A percentile compares a stretch with the other conserved stretches of the same genome.
phyloP scores from a whole-genome alignment of 2,329 filamentous ascomycete genomes.

The Paradendryphiella salina region DNA sequence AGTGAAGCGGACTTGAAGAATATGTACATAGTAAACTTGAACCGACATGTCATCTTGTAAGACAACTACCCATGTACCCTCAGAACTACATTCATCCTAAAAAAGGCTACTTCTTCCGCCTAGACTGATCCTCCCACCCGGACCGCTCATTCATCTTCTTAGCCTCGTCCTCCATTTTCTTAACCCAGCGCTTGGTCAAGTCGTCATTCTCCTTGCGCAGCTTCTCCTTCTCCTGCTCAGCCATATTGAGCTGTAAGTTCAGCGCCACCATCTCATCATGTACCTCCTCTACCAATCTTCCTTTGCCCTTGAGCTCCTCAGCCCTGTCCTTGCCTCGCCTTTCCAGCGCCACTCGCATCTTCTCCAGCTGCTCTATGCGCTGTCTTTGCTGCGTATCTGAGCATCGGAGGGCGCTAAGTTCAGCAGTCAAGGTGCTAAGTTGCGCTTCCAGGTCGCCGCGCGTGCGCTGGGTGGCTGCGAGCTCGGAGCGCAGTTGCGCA shows the following conservation, averaged over 20 bases:
- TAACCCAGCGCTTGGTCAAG: constrained; percentile 89
- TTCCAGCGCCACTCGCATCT: constrained; percentile 64
- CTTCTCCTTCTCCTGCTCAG: constrained; percentile 73
- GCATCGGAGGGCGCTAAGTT: constrained; percentile 65
- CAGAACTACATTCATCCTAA: background rate
- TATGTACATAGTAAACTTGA: background rate
- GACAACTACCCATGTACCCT: background rate
- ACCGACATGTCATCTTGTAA: too few relatives aligned
- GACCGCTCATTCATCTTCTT: constrained; percentile 73
- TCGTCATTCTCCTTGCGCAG: constrained; percentile 84
- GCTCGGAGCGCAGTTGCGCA: constrained; percentile 59
- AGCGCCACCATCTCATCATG: constrained; percentile 92
- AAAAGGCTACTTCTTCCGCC: constrained; percentile 22
- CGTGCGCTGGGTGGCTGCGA: constrained; percentile 75
- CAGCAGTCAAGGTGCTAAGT: constrained; percentile 63
- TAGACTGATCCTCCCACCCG: constrained; percentile 32
- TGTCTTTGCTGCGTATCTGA: constrained; percentile 63
- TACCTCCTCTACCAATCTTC: constrained; percentile 79
- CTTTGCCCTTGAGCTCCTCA: constrained; percentile 82
- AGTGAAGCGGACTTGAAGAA: background rate
- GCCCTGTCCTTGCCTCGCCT: constrained; percentile 76
- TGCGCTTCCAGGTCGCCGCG: constrained; percentile 68
- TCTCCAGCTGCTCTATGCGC: constrained; percentile 64
- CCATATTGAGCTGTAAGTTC: constrained; percentile 84
- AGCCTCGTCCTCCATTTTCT: constrained; percentile 80